Evolutionary conservation across 495 filamentous ascomycete species (phyloP).

Genomic region (Penicillium verhagenii): DNA sequence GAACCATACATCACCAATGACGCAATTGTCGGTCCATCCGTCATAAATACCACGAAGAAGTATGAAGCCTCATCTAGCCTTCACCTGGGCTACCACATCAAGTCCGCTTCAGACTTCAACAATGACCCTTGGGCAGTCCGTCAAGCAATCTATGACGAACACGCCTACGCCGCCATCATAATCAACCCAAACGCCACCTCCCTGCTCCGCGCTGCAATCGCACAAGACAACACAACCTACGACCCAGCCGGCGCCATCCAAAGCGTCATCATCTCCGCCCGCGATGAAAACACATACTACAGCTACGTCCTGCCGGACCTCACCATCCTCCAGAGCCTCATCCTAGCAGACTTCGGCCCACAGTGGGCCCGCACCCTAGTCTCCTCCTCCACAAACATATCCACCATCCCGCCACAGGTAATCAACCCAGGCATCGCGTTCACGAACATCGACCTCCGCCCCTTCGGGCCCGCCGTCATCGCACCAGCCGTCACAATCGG

Average conservation of each 20-base stretch:
- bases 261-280: slow-evolving; percentile 55
- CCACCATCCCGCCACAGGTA: slow-evolving; percentile 48
- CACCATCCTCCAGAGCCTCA: slow-evolving; percentile 38
- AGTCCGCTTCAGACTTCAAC: slow-evolving; percentile 52
- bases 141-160: slow-evolving; percentile 59
- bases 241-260: slow-evolving; percentile 63
- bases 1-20: slow-evolving; percentile 47
- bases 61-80: slow-evolving; percentile 28
- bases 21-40: slow-evolving; percentile 56
- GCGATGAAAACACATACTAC: slow-evolving; percentile 54
- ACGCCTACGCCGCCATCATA: slow-evolving; percentile 63
- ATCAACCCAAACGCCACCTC: slow-evolving; percentile 65
- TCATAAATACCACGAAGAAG: slow-evolving; percentile 42
- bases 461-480: slow-evolving; percentile 55
- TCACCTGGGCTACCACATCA: slow-evolving; percentile 52
- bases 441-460: slow-evolving; percentile 58
- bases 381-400: slow-evolving; percentile 37
- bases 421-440: slow-evolving; percentile 65
- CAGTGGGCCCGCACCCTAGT: slow-evolving; percentile 44
- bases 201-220: slow-evolving; percentile 56
- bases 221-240: slow-evolving; percentile 58
- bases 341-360: slow-evolving; percentile 51
- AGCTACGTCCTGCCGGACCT: slow-evolving; percentile 57
- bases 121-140: slow-evolving; percentile 59
- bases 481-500: slow-evolving; percentile 64